Evolutionary conservation across 2,329 filamentous ascomycete species (phyloP).

Genomic region (Apiospora sp.): DNA sequence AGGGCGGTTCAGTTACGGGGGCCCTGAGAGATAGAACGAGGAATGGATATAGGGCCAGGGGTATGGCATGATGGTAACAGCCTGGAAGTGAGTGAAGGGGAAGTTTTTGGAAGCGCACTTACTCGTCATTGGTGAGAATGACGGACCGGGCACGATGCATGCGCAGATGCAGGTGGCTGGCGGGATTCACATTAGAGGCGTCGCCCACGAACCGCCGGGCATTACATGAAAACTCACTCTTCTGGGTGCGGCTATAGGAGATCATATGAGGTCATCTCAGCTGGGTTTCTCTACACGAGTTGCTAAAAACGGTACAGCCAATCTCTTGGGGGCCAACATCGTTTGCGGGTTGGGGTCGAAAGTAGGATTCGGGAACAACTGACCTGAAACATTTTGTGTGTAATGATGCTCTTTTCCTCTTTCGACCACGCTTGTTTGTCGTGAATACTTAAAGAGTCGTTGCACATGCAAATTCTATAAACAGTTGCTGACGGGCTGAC

Average conservation of each 20-base stretch:
- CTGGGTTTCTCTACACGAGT: background rate
- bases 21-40: background rate
- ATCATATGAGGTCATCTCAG: background rate
- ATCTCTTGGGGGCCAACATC: background rate
- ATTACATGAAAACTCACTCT: conserved; percentile 31
- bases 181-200: background rate
- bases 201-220: background rate
- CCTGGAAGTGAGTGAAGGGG: too few relatives aligned
- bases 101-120: background rate
- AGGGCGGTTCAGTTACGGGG: background rate
- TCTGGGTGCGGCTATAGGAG: conserved; percentile 41
- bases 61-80: too few relatives aligned
- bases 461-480: background rate
- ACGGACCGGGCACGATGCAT: conserved; percentile 86
- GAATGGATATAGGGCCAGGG: too few relatives aligned
- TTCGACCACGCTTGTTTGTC: background rate
- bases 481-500: background rate
- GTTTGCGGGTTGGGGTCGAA: background rate
- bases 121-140: conserved; percentile 65
- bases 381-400: conserved; percentile 21
- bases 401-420: too few relatives aligned
- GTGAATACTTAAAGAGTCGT: background rate
- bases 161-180: conserved; percentile 78
- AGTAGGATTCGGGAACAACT: background rate
- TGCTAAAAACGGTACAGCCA: conserved; percentile 1